Conservation (phyloP, 208 protist species). For the Leishmania gerbilli region DNA sequence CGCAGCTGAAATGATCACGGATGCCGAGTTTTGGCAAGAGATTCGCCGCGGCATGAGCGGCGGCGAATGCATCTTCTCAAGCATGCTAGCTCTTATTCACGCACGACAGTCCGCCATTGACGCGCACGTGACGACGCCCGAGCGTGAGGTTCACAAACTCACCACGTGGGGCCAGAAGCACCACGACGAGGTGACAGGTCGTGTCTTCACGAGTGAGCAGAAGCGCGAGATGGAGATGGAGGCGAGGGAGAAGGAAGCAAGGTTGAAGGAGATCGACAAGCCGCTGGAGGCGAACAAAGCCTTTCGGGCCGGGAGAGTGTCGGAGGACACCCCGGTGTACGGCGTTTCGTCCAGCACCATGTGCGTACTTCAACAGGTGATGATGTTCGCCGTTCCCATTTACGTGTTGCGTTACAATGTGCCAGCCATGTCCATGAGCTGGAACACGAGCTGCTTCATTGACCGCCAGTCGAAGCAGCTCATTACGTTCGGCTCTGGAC, state of each 20-base stretch:
- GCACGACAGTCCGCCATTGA: slow-evolving; percentile 58
- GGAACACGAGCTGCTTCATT: slow-evolving; percentile 83
- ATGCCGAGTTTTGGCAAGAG: slow-evolving; percentile 89
- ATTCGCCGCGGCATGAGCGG: slow-evolving; percentile 52
- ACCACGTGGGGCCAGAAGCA: slow-evolving; percentile 27
- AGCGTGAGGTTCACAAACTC: slow-evolving; percentile 44
- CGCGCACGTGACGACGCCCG: slow-evolving; percentile 33
- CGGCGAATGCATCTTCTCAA: slow-evolving; percentile 69
- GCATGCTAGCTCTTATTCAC: slow-evolving; percentile 73
- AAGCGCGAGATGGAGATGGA: slow-evolving; percentile 31
- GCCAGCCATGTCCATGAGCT: slow-evolving; percentile 90
- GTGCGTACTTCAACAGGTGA: slow-evolving; percentile 82
- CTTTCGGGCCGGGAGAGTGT: slow-evolving; percentile 9
- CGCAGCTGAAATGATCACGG: slow-evolving; percentile 61
- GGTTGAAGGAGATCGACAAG: slow-evolving; percentile 40
- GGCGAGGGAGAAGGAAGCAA: slow-evolving; percentile 27
- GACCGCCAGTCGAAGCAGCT: slow-evolving; percentile 74
- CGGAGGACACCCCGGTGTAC: slow-evolving; percentile 19
- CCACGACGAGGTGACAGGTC: slow-evolving; percentile 41
- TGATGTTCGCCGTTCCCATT: slow-evolving; percentile 86
- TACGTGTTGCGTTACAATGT: slow-evolving; percentile 84
- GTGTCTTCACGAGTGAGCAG: slow-evolving; percentile 32
- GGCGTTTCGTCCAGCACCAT: slow-evolving; percentile 49
- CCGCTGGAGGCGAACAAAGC: slow-evolving; percentile 44
- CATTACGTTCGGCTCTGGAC: slow-evolving; percentile 68